These are phyloP conservation scores for Candida nonsorbophila DNA, from an alignment of 805 yeast species.

Conservation along the genomic window DNA sequence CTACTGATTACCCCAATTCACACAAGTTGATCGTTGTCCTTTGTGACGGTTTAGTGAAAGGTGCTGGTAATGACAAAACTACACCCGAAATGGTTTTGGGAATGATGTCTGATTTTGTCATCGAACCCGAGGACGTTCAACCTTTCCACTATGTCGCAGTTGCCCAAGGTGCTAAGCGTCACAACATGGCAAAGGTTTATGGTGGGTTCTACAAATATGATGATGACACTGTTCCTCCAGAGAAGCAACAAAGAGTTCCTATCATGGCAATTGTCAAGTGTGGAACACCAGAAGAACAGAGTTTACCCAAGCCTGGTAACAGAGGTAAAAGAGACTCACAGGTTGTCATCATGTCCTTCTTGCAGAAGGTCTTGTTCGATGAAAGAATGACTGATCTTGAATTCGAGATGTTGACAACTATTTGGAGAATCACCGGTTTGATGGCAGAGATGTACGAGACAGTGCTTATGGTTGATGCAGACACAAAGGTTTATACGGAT, in stretches of 20 bases:
- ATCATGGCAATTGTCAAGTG: conserved; percentile 75
- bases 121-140: conserved; percentile 68
- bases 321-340: conserved; percentile 97
- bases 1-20: conserved; percentile 92
- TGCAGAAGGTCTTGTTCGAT: conserved; percentile 82
- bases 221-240: conserved; percentile 65
- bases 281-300: conserved; percentile 78
- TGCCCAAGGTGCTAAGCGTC: conserved; percentile 90
- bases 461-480: conserved; percentile 92
- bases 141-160: conserved; percentile 92
- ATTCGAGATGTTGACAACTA: conserved; percentile 64
- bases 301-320: conserved; percentile 71
- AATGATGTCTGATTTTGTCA: conserved; percentile 72
- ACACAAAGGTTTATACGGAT: conserved; percentile 83
- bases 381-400: conserved; percentile 93
- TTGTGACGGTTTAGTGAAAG: conserved; percentile 93
- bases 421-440: conserved; percentile 81
- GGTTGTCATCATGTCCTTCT: conserved; percentile 81
- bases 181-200: conserved; percentile 95
- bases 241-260: conserved; percentile 84
- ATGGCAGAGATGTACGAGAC: conserved; percentile 80
- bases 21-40: conserved; percentile 81
- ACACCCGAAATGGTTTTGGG: conserved; percentile 88
- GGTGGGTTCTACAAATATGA: conserved; percentile 91
- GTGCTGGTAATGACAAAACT: conserved; percentile 81